Evolutionary conservation across 129 eudicot species (phyloP).

Genomic region (Helianthus annuus): HanXRQr2.0-SUNRISE NC_035445.2:48961597-48962096

Average conservation of each 20-base stretch:
- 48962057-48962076: constrained; percentile 37
- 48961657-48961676: too few relatives aligned
- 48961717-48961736: not conserved
- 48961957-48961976: constrained; percentile 24
- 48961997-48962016: constrained; percentile 40
- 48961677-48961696: too few relatives aligned
- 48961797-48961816: constrained; percentile 30
- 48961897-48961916: constrained; percentile 60
- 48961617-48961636: too few relatives aligned
- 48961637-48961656: too few relatives aligned
- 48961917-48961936: constrained; percentile 79
- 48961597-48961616: too few relatives aligned
- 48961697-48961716: not conserved
- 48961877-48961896: constrained; percentile 32
- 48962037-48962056: constrained; percentile 53
- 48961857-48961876: constrained; percentile 11
- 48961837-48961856: constrained; percentile 13
- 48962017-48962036: constrained; percentile 38
- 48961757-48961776: not conserved
- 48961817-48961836: constrained; percentile 25
- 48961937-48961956: constrained; percentile 56
- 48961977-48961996: constrained; percentile 2
- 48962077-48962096: constrained; percentile 45
- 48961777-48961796: constrained; percentile 25
- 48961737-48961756: not conserved